Base-by-base conservation (phyloP, 495 filamentous ascomycete species). In the Emericellopsis terricola region DNA sequence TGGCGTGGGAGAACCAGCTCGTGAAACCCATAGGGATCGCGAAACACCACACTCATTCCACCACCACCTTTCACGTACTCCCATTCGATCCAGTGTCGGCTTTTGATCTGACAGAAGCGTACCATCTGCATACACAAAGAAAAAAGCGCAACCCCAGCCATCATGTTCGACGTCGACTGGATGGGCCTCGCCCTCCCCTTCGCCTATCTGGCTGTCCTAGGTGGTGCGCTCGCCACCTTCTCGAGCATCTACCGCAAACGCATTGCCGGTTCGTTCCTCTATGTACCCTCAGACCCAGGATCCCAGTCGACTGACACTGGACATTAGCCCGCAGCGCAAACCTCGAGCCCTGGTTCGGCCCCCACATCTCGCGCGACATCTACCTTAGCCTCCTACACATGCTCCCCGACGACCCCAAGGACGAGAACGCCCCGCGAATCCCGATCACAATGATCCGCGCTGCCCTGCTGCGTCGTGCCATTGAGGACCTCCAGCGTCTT, bases 301-400 rank as follows among this genome's bases (percentile, higher is more conserved):
- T 29, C 11, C 21, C 11, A 18, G 8, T n/a, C n/a, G 15, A 11
- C 27, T 16, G 23, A 18, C 19, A n/a, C 28, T 38, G 7, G 26
- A 30, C 15, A 14, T 6, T 40, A 82, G 79, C 64, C 40, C 72
- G 81, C 58, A 75, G 78, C 39, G 73, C 78, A 20, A 77, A 78
- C 38, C 66, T 96, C 28, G 82, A 75, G 41, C 81, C 86, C 51
- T 97, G 87, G 87, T 96, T 96, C 55, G 72, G 72, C 13, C 64
- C 80, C 21, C 86, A 97, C 51, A 60, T 86, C 24, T 78, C 87
- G 53, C 81, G 86, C 45, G 83, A 96, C 53, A 75, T 97, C 46
- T 97, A 97, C 62, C 72, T 91, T 38, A 80, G 82, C 19, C 76
- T 97, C 23, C 64, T 94, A 6, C 86, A 96, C 53, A 66, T 84